Percentiles rank a stretch among this genome's conserved stretches.
phyloP scores from a whole-genome alignment of 306 rosid genomes.

The Cicer judaicum region DNA sequence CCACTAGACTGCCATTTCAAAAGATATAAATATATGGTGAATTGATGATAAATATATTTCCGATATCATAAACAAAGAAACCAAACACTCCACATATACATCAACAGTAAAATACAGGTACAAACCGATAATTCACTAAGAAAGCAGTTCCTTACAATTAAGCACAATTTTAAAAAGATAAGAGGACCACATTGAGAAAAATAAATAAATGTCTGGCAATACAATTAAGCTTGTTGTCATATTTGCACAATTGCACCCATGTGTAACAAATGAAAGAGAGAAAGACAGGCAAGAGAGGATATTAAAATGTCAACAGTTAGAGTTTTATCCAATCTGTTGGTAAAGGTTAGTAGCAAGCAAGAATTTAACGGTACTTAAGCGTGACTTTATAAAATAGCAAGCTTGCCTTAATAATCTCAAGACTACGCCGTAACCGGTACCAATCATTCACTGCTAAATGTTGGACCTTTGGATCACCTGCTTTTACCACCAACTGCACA shows the following conservation, averaged over 20 bases:
- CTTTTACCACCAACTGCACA: slow-evolving; percentile 84
- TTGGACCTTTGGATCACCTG: slow-evolving; percentile 84
- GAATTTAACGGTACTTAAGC: slow-evolving; percentile 25
- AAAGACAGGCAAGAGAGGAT: slow-evolving; percentile 26
- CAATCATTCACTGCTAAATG: slow-evolving; percentile 72
- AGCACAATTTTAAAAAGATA: slow-evolving; percentile 26
- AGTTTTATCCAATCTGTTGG: slow-evolving; percentile 17
- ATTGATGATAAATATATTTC: slow-evolving; percentile 28
- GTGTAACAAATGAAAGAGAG: slow-evolving; percentile 28
- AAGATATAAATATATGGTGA: slow-evolving; percentile 45
- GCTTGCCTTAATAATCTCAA: slow-evolving; percentile 83
- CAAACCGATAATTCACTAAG: slow-evolving; percentile 15
- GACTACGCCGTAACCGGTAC: slow-evolving; percentile 88
- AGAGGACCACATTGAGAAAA: slow-evolving; percentile 29
- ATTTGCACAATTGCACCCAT: slow-evolving; percentile 35
- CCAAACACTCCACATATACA: slow-evolving; percentile 27
- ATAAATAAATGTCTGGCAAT: slow-evolving; percentile 21
- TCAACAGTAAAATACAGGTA: slow-evolving; percentile 3
- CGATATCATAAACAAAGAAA: slow-evolving; percentile 35
- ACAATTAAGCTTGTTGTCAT: background rate
- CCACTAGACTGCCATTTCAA: slow-evolving; percentile 92
- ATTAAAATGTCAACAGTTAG: slow-evolving; percentile 17
- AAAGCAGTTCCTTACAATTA: slow-evolving; percentile 24
- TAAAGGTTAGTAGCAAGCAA: slow-evolving; percentile 18
- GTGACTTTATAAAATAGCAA: slow-evolving; percentile 35